Percentiles rank a stretch among this genome's conserved stretches.
Evolutionary conservation across 495 filamentous ascomycete species (phyloP).

Genomic region (Tricharina praecox): DNA sequence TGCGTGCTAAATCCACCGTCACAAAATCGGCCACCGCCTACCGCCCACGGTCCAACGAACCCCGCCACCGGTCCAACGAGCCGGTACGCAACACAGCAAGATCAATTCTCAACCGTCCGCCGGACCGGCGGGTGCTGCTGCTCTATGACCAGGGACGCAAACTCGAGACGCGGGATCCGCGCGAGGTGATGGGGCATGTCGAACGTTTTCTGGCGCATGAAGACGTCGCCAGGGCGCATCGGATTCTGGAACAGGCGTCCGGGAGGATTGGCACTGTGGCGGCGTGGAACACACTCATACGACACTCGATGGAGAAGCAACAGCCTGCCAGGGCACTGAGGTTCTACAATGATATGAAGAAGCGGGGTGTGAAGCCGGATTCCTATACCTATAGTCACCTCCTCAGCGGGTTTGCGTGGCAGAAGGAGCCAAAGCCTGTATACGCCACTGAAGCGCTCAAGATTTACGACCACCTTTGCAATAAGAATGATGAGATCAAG

Average conservation of each 20-base stretch:
- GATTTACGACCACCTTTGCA: background rate
- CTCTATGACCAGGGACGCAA: background rate
- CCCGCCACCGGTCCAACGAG: background rate
- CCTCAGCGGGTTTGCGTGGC: background rate
- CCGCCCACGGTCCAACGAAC: background rate
- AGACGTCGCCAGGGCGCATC: background rate
- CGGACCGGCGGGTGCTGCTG: too few species aligned
- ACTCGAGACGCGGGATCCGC: background rate
- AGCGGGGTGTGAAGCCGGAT: conserved; percentile 2
- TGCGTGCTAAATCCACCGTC: background rate
- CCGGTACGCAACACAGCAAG: background rate
- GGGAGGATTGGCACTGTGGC: background rate
- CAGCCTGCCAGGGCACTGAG: background rate
- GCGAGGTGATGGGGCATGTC: background rate
- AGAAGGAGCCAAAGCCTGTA: background rate
- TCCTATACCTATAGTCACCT: background rate
- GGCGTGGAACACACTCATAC: background rate
- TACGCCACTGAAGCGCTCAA: background rate
- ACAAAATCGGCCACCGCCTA: background rate
- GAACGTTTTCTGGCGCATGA: background rate
- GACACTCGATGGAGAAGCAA: background rate
- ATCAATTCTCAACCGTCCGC: too few species aligned
- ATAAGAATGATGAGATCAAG: background rate
- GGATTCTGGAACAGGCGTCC: background rate
- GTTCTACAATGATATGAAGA: conserved; percentile 7